phyloP scores from a whole-genome alignment of 2,329 filamentous ascomycete genomes.

The Pseudocercospora vitis region DNA sequence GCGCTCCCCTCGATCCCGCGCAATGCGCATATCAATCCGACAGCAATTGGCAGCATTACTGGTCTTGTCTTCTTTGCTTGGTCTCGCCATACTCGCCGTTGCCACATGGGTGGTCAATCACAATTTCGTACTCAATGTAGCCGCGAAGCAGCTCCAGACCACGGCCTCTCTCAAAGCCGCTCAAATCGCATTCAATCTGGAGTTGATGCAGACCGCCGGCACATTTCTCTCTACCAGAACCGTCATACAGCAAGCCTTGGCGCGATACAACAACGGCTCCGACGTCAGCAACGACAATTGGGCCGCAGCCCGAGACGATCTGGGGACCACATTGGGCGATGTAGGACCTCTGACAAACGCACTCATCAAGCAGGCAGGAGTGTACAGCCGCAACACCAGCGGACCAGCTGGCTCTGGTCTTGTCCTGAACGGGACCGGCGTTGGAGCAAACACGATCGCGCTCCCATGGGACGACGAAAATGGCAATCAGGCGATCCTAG shows the following conservation, averaged over 20 bases:
- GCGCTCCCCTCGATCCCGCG: not conserved
- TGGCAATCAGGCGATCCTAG: conserved; percentile 61
- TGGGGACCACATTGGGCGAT: conserved; percentile 68
- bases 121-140: conserved; percentile 60
- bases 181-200: conserved; percentile 74
- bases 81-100: conserved; percentile 76
- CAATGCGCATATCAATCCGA: conserved; percentile 82
- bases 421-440: conserved; percentile 65
- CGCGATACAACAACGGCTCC: conserved; percentile 51
- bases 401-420: conserved; percentile 52
- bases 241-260: conserved; percentile 53
- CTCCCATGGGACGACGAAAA: conserved; percentile 63
- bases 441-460: conserved; percentile 51
- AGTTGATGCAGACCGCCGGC: conserved; percentile 74
- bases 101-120: conserved; percentile 67
- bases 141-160: conserved; percentile 62
- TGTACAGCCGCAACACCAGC: conserved; percentile 69
- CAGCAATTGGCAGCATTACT: conserved; percentile 83
- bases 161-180: conserved; percentile 88
- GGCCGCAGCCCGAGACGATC: conserved; percentile 59
- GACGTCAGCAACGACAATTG: conserved; percentile 64
- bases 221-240: conserved; percentile 67
- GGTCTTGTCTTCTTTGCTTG: conserved; percentile 69
- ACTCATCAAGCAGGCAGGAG: conserved; percentile 65
- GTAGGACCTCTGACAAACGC: conserved; percentile 44